Evolutionary conservation across 495 filamentous ascomycete genomes (phyloP), one percentile per base, ranked within the genome.

Genomic region (Chaetomium fimeti): DNA sequence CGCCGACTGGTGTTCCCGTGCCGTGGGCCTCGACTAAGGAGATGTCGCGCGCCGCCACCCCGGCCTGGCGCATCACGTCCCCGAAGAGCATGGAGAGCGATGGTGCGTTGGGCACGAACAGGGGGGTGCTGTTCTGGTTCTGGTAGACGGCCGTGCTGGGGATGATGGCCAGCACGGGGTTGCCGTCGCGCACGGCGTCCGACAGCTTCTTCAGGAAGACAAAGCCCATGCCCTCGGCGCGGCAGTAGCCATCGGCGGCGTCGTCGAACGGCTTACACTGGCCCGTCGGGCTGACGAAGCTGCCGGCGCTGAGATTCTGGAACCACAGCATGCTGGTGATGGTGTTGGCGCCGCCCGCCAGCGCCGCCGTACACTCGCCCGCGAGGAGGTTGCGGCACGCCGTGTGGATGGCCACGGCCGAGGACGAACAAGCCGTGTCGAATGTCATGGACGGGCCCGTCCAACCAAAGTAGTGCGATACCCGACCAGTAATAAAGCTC

Each of bases 161-260:
- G 45, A 49, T 49, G 20, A 5, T 20, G 18, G 18, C 45, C 18
- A 49, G 45, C 18, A 49, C n/a, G 18, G 16, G 45, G 45, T 24
- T 49, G 45, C 45, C 45, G 45, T 49, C 45, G n/a, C 18, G 18
- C 20, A 82, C 43, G 7, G 81, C 87, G 48, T 83, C 79, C 2
- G 52, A 55, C 3, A 88, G 67, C 12, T 65, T 69, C 70, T 89
- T 90, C 0, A 91, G 47, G 7, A 82, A 72, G 1, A 88, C 45
- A 2, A 75, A 76, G 38, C 73, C 76, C 18, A 87, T 65, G 1
- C 78, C 87, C 66, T 91, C 88, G 1, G 77, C 88, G 11, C 87
- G 72, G 0, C 72, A 84, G 69, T 86, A 90, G 0, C 88, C 88
- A 71, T 87, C 77, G 15, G 86, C 88, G 0, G 69, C 62, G 0